phyloP scores from a whole-genome alignment of 345 rosid genomes.

The Nephelium lappaceum region DNA sequence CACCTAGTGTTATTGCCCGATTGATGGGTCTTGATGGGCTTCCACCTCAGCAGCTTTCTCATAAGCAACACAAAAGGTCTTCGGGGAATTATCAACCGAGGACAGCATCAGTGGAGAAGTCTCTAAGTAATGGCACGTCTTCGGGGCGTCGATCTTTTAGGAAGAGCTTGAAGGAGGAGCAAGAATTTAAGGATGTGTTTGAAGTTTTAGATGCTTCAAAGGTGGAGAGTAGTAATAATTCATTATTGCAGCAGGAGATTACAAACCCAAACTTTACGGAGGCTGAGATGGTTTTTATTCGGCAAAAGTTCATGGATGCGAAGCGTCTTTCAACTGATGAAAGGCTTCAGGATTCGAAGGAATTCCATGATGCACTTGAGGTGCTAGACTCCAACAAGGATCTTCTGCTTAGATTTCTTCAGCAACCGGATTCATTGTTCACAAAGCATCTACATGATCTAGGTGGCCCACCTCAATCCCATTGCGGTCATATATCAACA shows the following conservation, averaged over 20 bases:
- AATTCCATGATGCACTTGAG: slow-evolving; percentile 77
- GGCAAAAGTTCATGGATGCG: slow-evolving; percentile 76
- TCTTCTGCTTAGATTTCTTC: slow-evolving; percentile 75
- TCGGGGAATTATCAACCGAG: slow-evolving; percentile 35
- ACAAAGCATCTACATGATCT: slow-evolving; percentile 80
- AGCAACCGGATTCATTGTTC: slow-evolving; percentile 86
- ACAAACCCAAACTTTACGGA: slow-evolving; percentile 44
- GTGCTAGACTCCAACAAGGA: slow-evolving; percentile 81
- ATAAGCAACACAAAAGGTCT: slow-evolving; percentile 46
- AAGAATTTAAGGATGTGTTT: slow-evolving; percentile 93
- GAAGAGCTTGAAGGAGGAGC: slow-evolving; percentile 71
- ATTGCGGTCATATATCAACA: slow-evolving; percentile 43
- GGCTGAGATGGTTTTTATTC: slow-evolving; percentile 76
- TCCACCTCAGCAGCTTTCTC: slow-evolving; percentile 59
- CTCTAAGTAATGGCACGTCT: slow-evolving; percentile 44
- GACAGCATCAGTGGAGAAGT: slow-evolving; percentile 29
- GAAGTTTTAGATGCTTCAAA: slow-evolving; percentile 78
- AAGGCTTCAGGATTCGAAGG: slow-evolving; percentile 71
- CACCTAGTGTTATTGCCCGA: slow-evolving; percentile 85
- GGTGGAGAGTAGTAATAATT: slow-evolving; percentile 43
- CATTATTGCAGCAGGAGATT: slow-evolving; percentile 24
- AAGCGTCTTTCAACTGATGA: slow-evolving; percentile 76
- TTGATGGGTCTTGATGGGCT: slow-evolving; percentile 94
- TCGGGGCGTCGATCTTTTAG: slow-evolving; percentile 54
- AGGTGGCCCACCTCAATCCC: slow-evolving; percentile 43